Conservation (phyloP, 176 grass and related monocot genomes). For the Musa troglodytarum region DNA sequence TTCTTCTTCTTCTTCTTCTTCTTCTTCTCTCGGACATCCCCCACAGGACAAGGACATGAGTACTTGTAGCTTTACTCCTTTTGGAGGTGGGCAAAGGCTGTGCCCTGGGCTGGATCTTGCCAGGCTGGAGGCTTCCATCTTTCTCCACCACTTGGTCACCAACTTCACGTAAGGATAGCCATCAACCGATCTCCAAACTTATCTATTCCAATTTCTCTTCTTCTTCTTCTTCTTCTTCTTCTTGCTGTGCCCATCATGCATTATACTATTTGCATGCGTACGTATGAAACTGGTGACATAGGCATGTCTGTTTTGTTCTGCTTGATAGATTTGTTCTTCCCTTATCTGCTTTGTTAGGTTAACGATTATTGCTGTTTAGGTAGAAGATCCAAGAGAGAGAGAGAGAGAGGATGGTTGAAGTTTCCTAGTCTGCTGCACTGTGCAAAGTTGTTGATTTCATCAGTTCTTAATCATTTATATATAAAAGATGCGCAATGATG, state of each 20-base stretch:
- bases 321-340: no score
- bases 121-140: conserved; percentile 96
- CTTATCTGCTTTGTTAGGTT: no score
- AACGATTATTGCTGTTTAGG: no score
- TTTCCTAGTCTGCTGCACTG: no score
- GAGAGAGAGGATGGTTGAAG: no score
- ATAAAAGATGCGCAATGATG: no score
- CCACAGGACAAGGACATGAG: conserved; percentile 70
- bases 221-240: neutral
- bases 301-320: no score
- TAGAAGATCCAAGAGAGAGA: no score
- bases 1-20: conserved; percentile 20
- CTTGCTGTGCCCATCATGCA: neutral
- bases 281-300: no score
- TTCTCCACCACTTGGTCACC: conserved; percentile 96
- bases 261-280: neutral
- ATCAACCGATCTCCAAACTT: no score
- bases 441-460: no score
- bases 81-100: conserved; percentile 94
- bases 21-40: neutral
- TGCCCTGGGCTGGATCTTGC: conserved; percentile 93
- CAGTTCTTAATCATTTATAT: no score
- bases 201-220: neutral
- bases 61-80: conserved; percentile 76
- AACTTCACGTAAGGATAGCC: conserved; percentile 61